Percentiles rank a stretch among this genome's conserved stretches.
Evolutionary conservation across 768 basidiomycete genomes (phyloP).

Genomic region (Ramaria rubella): DNA sequence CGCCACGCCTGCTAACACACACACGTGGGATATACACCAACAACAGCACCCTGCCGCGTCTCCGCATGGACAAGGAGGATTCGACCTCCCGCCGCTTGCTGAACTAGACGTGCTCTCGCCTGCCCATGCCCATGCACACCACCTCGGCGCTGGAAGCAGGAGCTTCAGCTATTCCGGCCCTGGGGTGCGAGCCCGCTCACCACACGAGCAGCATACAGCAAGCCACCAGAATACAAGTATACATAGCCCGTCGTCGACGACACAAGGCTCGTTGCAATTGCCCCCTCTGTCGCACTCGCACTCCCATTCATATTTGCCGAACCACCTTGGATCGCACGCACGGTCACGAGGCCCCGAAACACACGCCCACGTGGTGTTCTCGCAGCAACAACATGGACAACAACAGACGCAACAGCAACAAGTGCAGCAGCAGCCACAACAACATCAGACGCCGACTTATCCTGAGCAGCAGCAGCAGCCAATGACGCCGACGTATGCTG

Average conservation of each 20-base stretch:
- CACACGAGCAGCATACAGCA: background rate
- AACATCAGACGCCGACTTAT: background rate
- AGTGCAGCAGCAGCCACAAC: background rate
- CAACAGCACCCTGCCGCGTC: slow-evolving; percentile 14
- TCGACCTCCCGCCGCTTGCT: slow-evolving; percentile 54
- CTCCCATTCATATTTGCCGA: background rate
- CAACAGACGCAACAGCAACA: background rate
- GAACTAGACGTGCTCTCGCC: slow-evolving; percentile 3
- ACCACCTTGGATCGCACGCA: background rate
- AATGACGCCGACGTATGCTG: slow-evolving; percentile 41
- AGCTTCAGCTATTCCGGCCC: background rate
- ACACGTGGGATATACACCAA: slow-evolving; percentile 2
- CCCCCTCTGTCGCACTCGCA: slow-evolving; percentile 1
- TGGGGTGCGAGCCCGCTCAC: background rate
- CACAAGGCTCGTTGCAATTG: background rate
- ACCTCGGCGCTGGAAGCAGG: background rate
- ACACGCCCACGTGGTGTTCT: background rate
- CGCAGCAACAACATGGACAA: background rate
- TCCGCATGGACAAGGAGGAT: slow-evolving; percentile 36
- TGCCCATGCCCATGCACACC: slow-evolving; percentile 4
- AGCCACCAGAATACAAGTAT: background rate
- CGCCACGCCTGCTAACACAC: background rate
- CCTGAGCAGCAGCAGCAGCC: background rate
- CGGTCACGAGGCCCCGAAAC: background rate
- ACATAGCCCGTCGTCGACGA: background rate